These are phyloP conservation scores for Colletotrichum sp. DNA, from an alignment of 2,329 filamentous ascomycete genomes.

Conservation along the genomic window DNA sequence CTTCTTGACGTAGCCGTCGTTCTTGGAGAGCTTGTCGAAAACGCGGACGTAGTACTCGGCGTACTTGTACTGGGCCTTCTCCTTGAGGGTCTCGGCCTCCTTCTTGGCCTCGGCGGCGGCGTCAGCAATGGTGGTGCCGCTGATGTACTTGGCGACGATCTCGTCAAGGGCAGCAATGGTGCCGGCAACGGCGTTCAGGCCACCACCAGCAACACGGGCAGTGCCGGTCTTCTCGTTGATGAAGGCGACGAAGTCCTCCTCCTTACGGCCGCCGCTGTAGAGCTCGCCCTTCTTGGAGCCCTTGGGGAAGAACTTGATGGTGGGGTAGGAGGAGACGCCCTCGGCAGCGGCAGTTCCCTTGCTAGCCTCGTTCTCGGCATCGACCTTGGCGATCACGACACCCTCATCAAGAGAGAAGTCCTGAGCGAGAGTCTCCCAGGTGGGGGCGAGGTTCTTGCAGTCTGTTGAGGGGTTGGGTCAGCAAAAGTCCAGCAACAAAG, in stretches of 20 bases:
- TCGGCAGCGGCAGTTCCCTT: constrained; percentile 79
- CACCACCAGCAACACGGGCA: constrained; percentile 81
- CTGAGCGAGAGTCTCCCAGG: constrained; percentile 85
- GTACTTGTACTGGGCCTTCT: constrained; percentile 72
- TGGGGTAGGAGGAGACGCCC: constrained; percentile 87
- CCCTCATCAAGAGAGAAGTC: constrained; percentile 80
- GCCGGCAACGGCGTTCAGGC: constrained; percentile 78
- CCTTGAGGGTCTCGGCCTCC: constrained; percentile 69
- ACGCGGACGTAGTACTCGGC: constrained; percentile 95
- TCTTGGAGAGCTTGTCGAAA: constrained; percentile 82
- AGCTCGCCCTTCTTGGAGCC: constrained; percentile 74
- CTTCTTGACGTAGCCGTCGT: constrained; percentile 81
- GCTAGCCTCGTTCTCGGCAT: constrained; percentile 86
- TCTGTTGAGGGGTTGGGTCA: constrained; percentile 57
- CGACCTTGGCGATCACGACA: constrained; percentile 92
- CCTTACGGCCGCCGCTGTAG: constrained; percentile 79
- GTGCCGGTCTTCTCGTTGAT: constrained; percentile 91
- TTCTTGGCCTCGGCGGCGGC: constrained; percentile 76
- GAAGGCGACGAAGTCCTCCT: constrained; percentile 78
- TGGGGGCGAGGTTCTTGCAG: constrained; percentile 93
- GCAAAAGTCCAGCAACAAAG: not conserved
- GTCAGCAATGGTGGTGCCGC: constrained; percentile 65
- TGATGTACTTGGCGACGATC: constrained; percentile 76
- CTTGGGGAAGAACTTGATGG: constrained; percentile 96
- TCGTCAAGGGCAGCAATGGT: constrained; percentile 81